Evolutionary conservation across 768 basidiomycete genomes (phyloP).

Genomic region (Rhizopogon vulgaris): DNA sequence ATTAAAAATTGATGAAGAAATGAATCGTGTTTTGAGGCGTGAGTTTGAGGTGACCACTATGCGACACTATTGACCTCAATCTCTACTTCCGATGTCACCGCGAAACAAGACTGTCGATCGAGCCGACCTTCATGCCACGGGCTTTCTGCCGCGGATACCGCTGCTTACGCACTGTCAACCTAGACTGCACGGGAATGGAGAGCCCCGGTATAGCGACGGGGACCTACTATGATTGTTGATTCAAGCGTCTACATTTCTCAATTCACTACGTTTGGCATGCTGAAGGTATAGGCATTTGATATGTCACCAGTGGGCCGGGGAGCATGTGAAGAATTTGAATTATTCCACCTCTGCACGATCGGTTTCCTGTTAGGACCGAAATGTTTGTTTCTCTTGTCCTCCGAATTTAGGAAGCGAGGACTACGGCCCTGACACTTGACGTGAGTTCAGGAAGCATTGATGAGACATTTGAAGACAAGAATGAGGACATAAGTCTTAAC

Average conservation of each 20-base stretch:
- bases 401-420: neutral
- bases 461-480: too few species aligned
- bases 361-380: neutral
- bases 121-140: neutral
- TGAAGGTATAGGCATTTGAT: too few species aligned
- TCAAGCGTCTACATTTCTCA: neutral
- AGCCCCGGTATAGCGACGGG: neutral
- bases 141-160: neutral
- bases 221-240: neutral
- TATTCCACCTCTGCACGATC: too few species aligned
- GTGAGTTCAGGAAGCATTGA: neutral
- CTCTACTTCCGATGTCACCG: too few species aligned
- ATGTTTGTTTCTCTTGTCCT: neutral
- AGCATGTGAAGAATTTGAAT: too few species aligned
- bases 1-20: too few species aligned
- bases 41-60: too few species aligned
- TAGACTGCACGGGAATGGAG: neutral
- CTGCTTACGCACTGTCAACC: neutral
- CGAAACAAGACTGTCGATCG: neutral
- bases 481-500: neutral
- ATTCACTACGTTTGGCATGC: too few species aligned
- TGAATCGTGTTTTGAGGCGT: too few species aligned
- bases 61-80: too few species aligned
- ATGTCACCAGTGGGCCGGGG: too few species aligned
- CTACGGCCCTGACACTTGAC: neutral